These are phyloP conservation scores for Aspergillus cejpii DNA, from an alignment of 2,329 filamentous ascomycete species.

Conservation along the genomic window DNA sequence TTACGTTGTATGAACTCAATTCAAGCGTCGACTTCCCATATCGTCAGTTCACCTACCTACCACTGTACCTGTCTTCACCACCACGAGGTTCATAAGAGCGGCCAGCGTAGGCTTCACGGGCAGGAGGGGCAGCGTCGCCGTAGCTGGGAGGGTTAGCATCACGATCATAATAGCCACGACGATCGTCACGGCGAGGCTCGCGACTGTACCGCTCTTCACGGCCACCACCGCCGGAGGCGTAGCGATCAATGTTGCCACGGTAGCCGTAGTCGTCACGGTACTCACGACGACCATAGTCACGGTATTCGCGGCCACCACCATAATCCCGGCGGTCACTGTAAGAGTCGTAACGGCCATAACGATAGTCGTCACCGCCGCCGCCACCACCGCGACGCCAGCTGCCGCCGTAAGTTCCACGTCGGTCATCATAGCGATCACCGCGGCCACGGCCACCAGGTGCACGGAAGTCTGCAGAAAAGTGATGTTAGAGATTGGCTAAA, in stretches of 20 bases:
- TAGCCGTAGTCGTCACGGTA: conserved; percentile 39
- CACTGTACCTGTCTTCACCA: conserved; percentile 35
- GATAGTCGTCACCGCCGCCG: conserved; percentile 38
- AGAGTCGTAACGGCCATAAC: conserved; percentile 44
- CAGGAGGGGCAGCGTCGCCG: conserved; percentile 33
- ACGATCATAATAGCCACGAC: conserved; percentile 50
- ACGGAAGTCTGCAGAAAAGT: conserved; percentile 34
- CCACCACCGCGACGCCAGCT: conserved; percentile 44
- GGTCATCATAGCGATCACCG: conserved; percentile 48
- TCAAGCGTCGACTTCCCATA: conserved; percentile 15
- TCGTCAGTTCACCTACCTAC: conserved; percentile 35
- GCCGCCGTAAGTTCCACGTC: conserved; percentile 47
- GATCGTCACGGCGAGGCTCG: conserved; percentile 40
- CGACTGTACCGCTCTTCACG: conserved; percentile 45
- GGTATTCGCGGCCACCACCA: conserved; percentile 38
- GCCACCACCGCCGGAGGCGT: conserved; percentile 18
- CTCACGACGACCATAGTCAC: conserved; percentile 46
- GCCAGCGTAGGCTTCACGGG: conserved; percentile 32
- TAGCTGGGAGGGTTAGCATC: conserved; percentile 47
- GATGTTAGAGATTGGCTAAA: neutral
- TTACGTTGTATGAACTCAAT: conserved; percentile 13
- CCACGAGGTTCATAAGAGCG: conserved; percentile 37
- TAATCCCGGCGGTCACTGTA: conserved; percentile 44
- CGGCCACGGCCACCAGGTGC: conserved; percentile 38
- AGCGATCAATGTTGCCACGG: conserved; percentile 41